phyloP scores from a whole-genome alignment of 2,329 filamentous ascomycete species.

The Blastomyces emzantsi region DNA sequence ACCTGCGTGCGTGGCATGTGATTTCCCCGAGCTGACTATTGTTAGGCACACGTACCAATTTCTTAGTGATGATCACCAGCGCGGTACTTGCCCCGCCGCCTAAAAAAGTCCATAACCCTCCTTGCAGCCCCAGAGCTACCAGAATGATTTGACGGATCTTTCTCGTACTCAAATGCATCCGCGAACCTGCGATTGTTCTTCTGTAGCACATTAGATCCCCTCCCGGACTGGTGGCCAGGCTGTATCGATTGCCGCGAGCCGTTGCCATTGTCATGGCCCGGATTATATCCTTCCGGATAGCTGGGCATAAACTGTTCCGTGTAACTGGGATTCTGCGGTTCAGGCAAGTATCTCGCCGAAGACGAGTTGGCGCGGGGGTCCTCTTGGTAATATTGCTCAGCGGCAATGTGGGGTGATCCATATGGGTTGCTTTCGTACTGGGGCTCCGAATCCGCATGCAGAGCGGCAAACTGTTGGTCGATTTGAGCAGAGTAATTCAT shows the following conservation, averaged over 20 bases:
- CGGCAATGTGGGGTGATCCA: not conserved
- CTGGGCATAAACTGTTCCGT: constrained; percentile 28
- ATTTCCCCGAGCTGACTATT: not conserved
- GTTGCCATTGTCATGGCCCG: constrained; percentile 33
- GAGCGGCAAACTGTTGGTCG: constrained; percentile 34
- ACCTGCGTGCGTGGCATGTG: not conserved
- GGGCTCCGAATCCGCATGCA: constrained; percentile 28
- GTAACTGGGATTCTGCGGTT: constrained; percentile 22
- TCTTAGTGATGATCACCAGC: constrained; percentile 32
- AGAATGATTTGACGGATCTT: constrained; percentile 52
- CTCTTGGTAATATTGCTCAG: constrained; percentile 21
- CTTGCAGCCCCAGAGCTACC: constrained; percentile 82
- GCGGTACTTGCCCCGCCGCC: constrained; percentile 70
- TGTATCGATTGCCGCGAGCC: constrained; percentile 37
- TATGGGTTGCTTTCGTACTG: constrained; percentile 17
- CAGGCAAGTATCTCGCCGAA: constrained; percentile 15
- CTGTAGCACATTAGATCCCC: constrained; percentile 55
- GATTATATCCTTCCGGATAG: constrained; percentile 43
- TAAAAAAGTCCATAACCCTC: constrained; percentile 97
- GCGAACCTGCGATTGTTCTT: constrained; percentile 81
- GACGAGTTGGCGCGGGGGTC: constrained; percentile 27
- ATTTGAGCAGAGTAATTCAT: constrained; percentile 35
- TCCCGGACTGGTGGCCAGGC: constrained; percentile 25
- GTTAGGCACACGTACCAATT: not conserved
- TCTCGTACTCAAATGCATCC: constrained; percentile 75